Evolutionary conservation across 345 rosid genomes (phyloP), one percentile per base, ranked within the genome.

Genomic region (Salix dunnii): DNA sequence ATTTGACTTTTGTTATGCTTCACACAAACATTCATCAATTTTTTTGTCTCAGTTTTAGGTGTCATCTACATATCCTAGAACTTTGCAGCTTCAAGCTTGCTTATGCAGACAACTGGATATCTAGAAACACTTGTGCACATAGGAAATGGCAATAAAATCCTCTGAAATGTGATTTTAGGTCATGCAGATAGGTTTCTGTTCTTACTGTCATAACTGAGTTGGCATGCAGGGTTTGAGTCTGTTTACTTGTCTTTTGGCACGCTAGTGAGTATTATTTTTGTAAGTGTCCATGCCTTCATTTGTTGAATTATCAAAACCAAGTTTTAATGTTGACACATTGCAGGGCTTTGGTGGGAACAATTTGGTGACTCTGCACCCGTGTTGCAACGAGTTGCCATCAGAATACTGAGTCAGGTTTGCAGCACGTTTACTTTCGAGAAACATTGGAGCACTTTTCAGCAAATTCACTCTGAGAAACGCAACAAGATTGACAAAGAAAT

Each of bases 281-380:
- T 23, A 3, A 28, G 28, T 76, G 25, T 68, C 63, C 60, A 1
- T 35, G 30, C 28, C n/a, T 73, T 72, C 33, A 11, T 42, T 30
- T 69, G 31, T 46, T 61, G 60, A 16, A 74, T 72, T 35, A 48
- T 71, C 75, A 62, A 17, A 74, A 70, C 51, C 13, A 28, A 7
- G 9, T 14, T 23, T 66, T 36, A 4, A 27, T 60, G 72, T 55
- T 46, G 36, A 23, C 33, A 16, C 6, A 17, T 38, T 85, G 80
- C 76, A 94, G 98, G 98, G 76, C 86, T 94, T 4, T 94, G 97
- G 98, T 94, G 98, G 98, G 98, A 94, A 77, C 98, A 91, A 82
- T 91, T 89, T 51, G 95, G 98, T 13, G 98, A 91, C 77, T 87
- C 95, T 64, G 98, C 98, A 14, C 97, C 95, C 0, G 91, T 87